phyloP scores from a whole-genome alignment of 225 moss, liverwort and hornwort species.

The Polytrichum commune region DNA sequence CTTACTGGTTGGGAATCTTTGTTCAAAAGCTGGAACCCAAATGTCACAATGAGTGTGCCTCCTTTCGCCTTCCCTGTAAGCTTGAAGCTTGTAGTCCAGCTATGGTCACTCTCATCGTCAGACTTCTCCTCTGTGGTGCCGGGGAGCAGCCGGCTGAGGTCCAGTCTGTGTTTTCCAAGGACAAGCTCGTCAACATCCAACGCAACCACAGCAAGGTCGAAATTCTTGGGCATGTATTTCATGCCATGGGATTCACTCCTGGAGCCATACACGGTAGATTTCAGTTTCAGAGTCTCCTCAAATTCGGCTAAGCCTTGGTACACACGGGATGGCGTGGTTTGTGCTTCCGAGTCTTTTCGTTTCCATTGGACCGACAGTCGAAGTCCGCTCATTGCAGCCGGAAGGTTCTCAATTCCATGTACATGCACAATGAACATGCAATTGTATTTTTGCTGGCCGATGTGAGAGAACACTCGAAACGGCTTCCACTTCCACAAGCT shows the following conservation, averaged over 20 bases:
- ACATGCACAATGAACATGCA: constrained; percentile 82
- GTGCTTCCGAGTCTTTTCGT: constrained; percentile 64
- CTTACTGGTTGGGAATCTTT: constrained; percentile 49
- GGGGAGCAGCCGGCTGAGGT: constrained; percentile 73
- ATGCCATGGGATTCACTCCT: constrained; percentile 54
- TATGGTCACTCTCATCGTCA: constrained; percentile 49
- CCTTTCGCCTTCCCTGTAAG: constrained; percentile 84
- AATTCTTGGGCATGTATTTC: constrained; percentile 83
- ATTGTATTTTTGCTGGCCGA: constrained; percentile 69
- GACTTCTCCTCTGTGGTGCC: constrained; percentile 31
- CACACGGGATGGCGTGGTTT: constrained; percentile 77
- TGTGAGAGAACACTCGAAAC: constrained; percentile 76
- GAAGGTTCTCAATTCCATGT: constrained; percentile 85
- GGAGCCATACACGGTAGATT: constrained; percentile 70
- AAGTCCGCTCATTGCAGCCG: constrained; percentile 81
- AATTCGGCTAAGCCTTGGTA: constrained; percentile 78
- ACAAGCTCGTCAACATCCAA: constrained; percentile 78
- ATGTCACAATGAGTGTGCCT: constrained; percentile 76
- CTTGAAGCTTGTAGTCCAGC: constrained; percentile 90
- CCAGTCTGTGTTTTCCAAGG: constrained; percentile 72
- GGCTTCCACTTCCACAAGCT: constrained; percentile 96
- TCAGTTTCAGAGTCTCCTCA: constrained; percentile 72
- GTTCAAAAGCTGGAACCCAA: constrained; percentile 74
- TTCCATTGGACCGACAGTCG: constrained; percentile 76
- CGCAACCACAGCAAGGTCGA: constrained; percentile 75